Evolutionary conservation across 345 rosid species (phyloP), one percentile per base, ranked within the genome.

Genomic region (Acer campestre): DNA sequence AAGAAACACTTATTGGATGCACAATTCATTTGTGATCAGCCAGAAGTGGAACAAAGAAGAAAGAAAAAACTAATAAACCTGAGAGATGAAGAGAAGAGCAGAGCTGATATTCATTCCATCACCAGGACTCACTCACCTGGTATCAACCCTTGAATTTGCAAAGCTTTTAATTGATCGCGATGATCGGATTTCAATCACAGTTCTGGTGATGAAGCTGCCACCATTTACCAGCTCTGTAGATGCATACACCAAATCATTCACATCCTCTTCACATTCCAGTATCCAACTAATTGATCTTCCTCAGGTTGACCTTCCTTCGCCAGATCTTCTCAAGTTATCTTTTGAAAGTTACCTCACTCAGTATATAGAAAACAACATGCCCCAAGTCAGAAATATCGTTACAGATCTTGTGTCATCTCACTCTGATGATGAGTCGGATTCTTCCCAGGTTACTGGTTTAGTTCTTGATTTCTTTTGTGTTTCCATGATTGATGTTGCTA

Each of bases 391-490:
- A 35, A 40, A 63, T 5, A 62, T 16, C 3, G 68, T 81, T 1
- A 16, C 61, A 20, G 10, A 77, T 7, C 62, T 79, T 40, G 63
- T 65, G 10, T 71, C 69, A 2, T 11, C 44, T 13, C 65, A 73
- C 31, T 72, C 74, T 23, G 71, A 74, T 69, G 71, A 75, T 69
- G 71, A 75, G 70, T 75, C 83, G 0, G 84, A 35, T 25, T 73
- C 88, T 64, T 64, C 48, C 49, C 73, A 53, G 12, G 73, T 88
- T 14, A 76, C 72, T 1, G 93, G 87, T 35, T 76, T 91, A 20
- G 74, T 87, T 66, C 66, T 88, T 3, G 90, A 91, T 67, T 68
- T 86, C 51, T 88, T 88, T 55, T 85, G 90, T 61, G 72, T 80
- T 1, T 75, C 86, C 4, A 56, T 87, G 82, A 83, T 91, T 17